A percentile compares a stretch with the other conserved stretches of the same genome.
phyloP scores from a whole-genome alignment of 2,329 filamentous ascomycete genomes.

The Drechslerella coelobrocha region DNA sequence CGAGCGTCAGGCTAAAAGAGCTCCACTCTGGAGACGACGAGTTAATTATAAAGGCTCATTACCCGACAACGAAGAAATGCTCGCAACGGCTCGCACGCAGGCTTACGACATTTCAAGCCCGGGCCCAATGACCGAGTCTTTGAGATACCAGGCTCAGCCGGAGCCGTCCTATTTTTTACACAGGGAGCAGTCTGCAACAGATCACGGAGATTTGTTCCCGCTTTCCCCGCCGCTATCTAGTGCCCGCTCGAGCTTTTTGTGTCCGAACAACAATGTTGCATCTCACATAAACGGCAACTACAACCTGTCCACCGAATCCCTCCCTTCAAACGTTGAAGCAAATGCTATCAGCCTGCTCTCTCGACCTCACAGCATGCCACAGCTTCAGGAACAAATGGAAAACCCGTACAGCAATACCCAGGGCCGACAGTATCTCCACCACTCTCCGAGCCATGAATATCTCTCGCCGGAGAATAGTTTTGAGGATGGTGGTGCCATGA shows the following conservation, averaged over 20 bases:
- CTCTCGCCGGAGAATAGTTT: constrained; percentile 47
- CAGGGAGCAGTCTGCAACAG: constrained; percentile 42
- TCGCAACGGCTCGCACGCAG: constrained; percentile 47
- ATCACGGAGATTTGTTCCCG: constrained; percentile 50
- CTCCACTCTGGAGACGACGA: constrained; percentile 50
- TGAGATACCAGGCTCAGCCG: constrained; percentile 43
- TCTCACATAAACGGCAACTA: constrained; percentile 50
- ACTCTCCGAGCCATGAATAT: constrained; percentile 41
- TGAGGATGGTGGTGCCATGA: constrained; percentile 25
- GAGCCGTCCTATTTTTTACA: constrained; percentile 46
- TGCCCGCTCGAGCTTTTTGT: constrained; percentile 51
- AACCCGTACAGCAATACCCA: constrained; percentile 33
- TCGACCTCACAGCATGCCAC: constrained; percentile 49
- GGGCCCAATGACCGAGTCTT: constrained; percentile 39
- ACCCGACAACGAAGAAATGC: constrained; percentile 49
- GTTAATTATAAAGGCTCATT: constrained; percentile 51
- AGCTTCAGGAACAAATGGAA: constrained; percentile 50
- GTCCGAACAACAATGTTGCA: constrained; percentile 50
- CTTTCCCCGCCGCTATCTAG: constrained; percentile 51
- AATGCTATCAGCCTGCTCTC: constrained; percentile 45
- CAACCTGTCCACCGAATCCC: constrained; percentile 50
- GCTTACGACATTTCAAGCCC: constrained; percentile 38
- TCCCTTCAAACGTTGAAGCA: constrained; percentile 48
- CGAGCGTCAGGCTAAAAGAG: constrained; percentile 50
- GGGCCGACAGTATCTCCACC: constrained; percentile 35